Evolutionary conservation across 2,329 filamentous ascomycete species (phyloP), one percentile per base, ranked within the genome.

Genomic region (Coniochaeta sp.): DNA sequence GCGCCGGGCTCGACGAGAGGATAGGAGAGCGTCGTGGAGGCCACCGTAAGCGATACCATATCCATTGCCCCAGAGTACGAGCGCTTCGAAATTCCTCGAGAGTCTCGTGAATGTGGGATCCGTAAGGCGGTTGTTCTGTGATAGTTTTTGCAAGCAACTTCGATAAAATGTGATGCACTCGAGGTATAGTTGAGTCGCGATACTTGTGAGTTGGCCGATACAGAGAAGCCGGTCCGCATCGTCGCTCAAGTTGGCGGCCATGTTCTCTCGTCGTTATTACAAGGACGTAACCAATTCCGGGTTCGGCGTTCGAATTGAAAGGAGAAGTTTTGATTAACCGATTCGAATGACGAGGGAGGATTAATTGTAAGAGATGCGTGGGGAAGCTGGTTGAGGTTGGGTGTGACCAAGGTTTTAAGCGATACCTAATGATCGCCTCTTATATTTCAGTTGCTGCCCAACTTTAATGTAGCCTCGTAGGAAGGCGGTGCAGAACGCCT

Each of bases 111-210:
- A 13, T 31, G 26, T 30, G 13, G 26, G 26, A n/a, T 20, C 24
- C 12, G 4, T 3, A 13, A 30, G 24, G 12, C 3, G 13, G 45
- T 18, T 12, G 16, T 22, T 20, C 18, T 48, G 7, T 12, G 28
- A 28, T 5, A 48, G 6, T 22, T 31, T 12, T 7, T 14, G 6
- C n/a, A 48, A 7, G 20, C 3, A 18, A 7, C 24, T 24, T 20
- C 45, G 45, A 48, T 48, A 48, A 26, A 30, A 48, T 13, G 45
- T 24, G 8, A 48, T 22, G 26, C 45, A 48, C 5, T 48, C 45
- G 9, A 28, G 13, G 28, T 14, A 48, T 28, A 48, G 24, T 30
- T 20, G 45, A 4, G 38, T 42, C 26, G 20, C 38, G 18, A 42
- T 16, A 42, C 45, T 18, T 20, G 45, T 30, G 28, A 9, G n/a